A percentile compares a stretch with the other conserved stretches of the same genome.
Conservation (phyloP, 495 filamentous ascomycete genomes). For the Talaromyces trachyspermus region DNA sequence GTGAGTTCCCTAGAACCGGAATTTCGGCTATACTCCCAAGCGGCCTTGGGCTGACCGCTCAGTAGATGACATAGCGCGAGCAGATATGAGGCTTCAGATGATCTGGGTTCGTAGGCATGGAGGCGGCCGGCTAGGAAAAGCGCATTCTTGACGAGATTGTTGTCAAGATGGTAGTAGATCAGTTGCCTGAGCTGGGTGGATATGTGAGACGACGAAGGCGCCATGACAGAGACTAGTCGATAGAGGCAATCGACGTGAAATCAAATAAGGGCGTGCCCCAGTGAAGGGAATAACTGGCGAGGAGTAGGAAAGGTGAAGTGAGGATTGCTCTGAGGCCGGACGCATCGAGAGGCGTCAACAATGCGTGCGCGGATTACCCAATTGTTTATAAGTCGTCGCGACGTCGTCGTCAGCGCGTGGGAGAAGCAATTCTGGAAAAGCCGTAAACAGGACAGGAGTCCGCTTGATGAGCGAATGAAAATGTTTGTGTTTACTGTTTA, state of each 20-base stretch:
- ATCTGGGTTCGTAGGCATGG: slow-evolving; percentile 70
- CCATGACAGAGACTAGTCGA: slow-evolving; percentile 46
- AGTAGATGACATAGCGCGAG: slow-evolving; percentile 77
- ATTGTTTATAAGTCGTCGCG: neutral
- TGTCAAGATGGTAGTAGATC: slow-evolving; percentile 91
- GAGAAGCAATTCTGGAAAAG: neutral
- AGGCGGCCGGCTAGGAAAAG: slow-evolving; percentile 87
- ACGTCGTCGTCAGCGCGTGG: neutral
- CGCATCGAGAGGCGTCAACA: slow-evolving; percentile 1
- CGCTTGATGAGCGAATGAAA: too few species aligned
- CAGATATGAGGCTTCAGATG: slow-evolving; percentile 73
- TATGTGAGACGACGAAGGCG: slow-evolving; percentile 58
- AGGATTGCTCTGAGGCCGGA: neutral
- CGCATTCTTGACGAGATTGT: slow-evolving; percentile 77
- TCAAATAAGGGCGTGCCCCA: too few species aligned
- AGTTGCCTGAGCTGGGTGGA: slow-evolving; percentile 72
- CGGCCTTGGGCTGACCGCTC: slow-evolving; percentile 66
- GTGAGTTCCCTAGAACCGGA: slow-evolving; percentile 60
- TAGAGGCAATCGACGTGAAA: slow-evolving; percentile 7
- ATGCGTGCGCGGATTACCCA: neutral
- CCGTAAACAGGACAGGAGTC: neutral
- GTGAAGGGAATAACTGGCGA: too few species aligned
- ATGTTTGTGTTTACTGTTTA: neutral
- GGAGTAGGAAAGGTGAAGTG: neutral
- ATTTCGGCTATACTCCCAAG: slow-evolving; percentile 62